These are phyloP conservation scores for Fonsecaea nubica DNA, from an alignment of 2,329 filamentous ascomycete genomes.

Conservation along the genomic window DNA sequence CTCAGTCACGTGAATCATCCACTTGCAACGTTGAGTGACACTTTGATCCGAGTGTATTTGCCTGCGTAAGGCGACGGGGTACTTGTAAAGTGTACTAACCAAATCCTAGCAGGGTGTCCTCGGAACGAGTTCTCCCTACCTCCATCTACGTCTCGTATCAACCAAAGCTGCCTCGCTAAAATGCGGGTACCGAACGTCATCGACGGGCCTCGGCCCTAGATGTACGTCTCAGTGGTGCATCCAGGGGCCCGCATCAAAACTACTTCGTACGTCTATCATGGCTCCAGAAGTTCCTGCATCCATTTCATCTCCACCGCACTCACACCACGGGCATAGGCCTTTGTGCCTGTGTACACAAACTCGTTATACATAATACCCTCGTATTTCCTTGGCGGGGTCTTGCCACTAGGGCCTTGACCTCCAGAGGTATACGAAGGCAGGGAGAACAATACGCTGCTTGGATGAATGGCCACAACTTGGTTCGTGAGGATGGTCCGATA, in stretches of 20 bases:
- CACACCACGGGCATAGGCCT: conserved; percentile 67
- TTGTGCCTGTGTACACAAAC: conserved; percentile 68
- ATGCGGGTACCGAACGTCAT: neutral
- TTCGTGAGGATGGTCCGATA: conserved; percentile 68
- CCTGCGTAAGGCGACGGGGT: neutral
- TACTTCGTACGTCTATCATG: neutral
- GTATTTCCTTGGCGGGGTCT: conserved; percentile 25
- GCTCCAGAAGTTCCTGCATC: conserved; percentile 56
- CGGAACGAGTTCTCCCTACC: neutral
- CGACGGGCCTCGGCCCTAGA: neutral
- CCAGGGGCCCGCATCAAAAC: neutral
- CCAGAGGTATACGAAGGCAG: conserved; percentile 4
- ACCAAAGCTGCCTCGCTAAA: neutral
- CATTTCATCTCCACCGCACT: conserved; percentile 68
- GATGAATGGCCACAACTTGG: conserved; percentile 67
- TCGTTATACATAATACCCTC: conserved; percentile 68
- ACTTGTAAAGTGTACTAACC: too few species aligned
- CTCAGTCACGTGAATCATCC: neutral
- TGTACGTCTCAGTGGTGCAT: neutral
- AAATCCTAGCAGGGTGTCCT: neutral
- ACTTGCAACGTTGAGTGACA: conserved; percentile 1
- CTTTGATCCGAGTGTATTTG: neutral
- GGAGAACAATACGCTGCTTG: conserved; percentile 39
- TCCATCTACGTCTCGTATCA: neutral
- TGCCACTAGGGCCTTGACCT: conserved; percentile 7